Percentiles rank a stretch among this genome's conserved stretches.
phyloP scores from a whole-genome alignment of 257 asterid species.

The Leptodermis oblonga region DNA sequence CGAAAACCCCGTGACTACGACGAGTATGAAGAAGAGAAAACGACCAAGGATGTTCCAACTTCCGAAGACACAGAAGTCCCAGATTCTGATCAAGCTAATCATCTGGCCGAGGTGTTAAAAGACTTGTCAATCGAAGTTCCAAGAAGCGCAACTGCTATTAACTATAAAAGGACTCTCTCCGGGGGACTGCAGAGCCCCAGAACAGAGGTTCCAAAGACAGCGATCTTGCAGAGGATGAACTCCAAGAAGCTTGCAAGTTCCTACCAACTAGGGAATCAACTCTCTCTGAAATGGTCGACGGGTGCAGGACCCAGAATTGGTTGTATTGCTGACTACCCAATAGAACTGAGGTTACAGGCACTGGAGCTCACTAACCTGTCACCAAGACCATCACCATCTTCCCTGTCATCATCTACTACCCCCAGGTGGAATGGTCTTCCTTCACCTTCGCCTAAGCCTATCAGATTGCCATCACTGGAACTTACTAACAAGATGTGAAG shows the following conservation, averaged over 20 bases:
- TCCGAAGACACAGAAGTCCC: slow-evolving; percentile 28
- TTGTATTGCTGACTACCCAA: slow-evolving; percentile 82
- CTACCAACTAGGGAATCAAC: slow-evolving; percentile 74
- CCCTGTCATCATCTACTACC: slow-evolving; percentile 20
- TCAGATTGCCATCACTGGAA: slow-evolving; percentile 22
- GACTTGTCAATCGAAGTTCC: slow-evolving; percentile 25
- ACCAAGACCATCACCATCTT: slow-evolving; percentile 34
- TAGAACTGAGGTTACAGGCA: slow-evolving; percentile 77
- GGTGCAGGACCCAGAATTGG: slow-evolving; percentile 97
- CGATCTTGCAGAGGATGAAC: slow-evolving; percentile 68
- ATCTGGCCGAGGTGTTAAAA: slow-evolving; percentile 30
- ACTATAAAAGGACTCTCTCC: slow-evolving; percentile 73
- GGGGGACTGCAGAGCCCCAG: slow-evolving; percentile 87
- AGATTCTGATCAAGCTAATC: slow-evolving; percentile 30
- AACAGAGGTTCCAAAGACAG: slow-evolving; percentile 58
- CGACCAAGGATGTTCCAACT: slow-evolving; percentile 12
- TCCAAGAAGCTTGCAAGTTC: slow-evolving; percentile 73
- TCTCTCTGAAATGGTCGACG: slow-evolving; percentile 67
- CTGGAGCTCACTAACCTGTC: slow-evolving; percentile 81
- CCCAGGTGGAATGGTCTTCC: slow-evolving; percentile 30
- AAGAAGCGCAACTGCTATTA: slow-evolving; percentile 23
- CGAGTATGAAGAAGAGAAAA: slow-evolving; percentile 25
- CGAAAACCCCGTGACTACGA: slow-evolving; percentile 62
- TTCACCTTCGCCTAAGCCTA: no score
- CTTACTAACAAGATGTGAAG: slow-evolving; percentile 19